Percentiles rank a stretch among this genome's conserved stretches.
These are phyloP conservation scores for Penicillium ucsense DNA, from an alignment of 495 filamentous ascomycete genomes.

Conservation along the genomic window DNA sequence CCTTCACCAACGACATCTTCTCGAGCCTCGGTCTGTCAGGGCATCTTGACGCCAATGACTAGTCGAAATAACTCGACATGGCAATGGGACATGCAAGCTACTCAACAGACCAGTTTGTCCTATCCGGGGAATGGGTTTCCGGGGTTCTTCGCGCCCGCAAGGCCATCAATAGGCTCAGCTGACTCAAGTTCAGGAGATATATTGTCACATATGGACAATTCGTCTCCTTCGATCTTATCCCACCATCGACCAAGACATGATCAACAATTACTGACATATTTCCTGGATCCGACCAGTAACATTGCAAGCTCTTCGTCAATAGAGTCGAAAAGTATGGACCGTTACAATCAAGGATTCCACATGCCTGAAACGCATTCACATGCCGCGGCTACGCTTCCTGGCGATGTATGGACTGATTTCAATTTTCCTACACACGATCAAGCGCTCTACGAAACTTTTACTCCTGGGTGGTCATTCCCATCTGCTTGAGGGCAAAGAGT, in stretches of 20 bases:
- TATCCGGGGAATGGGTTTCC: constrained; percentile 19
- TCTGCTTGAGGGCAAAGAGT: no score
- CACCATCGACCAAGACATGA: constrained; percentile 1
- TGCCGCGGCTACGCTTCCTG: no score
- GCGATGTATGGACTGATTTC: no score
- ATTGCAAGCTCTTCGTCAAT: no score
- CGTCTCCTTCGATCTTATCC: no score
- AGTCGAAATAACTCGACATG: constrained; percentile 11
- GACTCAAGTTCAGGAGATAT: constrained; percentile 13
- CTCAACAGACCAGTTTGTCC: constrained; percentile 14
- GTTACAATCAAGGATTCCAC: no score
- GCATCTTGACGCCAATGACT: constrained; percentile 15
- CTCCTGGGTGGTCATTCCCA: no score
- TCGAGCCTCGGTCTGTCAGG: constrained; percentile 7
- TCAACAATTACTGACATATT: constrained; percentile 10
- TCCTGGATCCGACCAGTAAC: constrained; percentile 2
- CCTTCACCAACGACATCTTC: constrained; percentile 17
- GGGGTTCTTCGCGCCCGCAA: constrained; percentile 14
- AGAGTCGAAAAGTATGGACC: no score
- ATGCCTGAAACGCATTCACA: no score
- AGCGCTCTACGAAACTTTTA: no score
- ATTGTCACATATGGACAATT: constrained; percentile 3
- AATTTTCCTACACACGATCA: no score
- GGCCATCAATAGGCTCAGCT: constrained; percentile 8
- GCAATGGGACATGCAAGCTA: constrained; percentile 28